Percentiles rank a stretch among this genome's conserved stretches.
Evolutionary conservation across 2,329 filamentous ascomycete species (phyloP).

Genomic region (Colletotrichum cordylinicola): DNA sequence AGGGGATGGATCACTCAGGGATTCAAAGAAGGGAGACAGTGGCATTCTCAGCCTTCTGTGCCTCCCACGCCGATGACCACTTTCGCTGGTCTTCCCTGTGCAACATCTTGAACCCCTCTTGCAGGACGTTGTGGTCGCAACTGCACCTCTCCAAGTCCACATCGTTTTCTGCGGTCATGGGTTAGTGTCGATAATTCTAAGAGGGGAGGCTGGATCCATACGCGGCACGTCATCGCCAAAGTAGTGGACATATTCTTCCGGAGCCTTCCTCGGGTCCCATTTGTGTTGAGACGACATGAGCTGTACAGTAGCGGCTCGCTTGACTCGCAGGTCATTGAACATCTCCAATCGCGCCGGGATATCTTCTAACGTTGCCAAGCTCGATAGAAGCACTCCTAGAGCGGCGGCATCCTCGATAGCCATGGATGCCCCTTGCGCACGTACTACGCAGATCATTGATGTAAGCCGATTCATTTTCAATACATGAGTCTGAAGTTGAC

Average conservation of each 20-base stretch:
- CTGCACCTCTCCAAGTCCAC: not conserved
- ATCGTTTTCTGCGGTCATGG: not conserved
- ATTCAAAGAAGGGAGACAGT: not conserved
- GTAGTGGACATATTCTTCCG: not conserved
- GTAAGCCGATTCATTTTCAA: not conserved
- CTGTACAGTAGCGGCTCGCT: not conserved
- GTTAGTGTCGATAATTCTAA: not conserved
- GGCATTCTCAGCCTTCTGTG: not conserved
- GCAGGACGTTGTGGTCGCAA: not conserved
- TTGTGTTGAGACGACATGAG: not conserved
- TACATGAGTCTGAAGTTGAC: not conserved
- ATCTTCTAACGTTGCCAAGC: not conserved
- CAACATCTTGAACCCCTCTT: not conserved
- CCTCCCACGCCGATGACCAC: not conserved
- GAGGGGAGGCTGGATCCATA: not conserved
- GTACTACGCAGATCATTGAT: not conserved
- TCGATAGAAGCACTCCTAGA: not conserved
- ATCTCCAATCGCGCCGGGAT: not conserved
- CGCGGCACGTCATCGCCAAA: not conserved
- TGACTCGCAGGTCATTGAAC: not conserved
- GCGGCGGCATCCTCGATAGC: not conserved
- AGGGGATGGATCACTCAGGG: not conserved
- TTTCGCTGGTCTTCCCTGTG: not conserved
- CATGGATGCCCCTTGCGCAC: not conserved
- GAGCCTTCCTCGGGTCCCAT: not conserved